Conservation (phyloP, 2,329 filamentous ascomycete species). For the Blumeria hordei region DNA sequence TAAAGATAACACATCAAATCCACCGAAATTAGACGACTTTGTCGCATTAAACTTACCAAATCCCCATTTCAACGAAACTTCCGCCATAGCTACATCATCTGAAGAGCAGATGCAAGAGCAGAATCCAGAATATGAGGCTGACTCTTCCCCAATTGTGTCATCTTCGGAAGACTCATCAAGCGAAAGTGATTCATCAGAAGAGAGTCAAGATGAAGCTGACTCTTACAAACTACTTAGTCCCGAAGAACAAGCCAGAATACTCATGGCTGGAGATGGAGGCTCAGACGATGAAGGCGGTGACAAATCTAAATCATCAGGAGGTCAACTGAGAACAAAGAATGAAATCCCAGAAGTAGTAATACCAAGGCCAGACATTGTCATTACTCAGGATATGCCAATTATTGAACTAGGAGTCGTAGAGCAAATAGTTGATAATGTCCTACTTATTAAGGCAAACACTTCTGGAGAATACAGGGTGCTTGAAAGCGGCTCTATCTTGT, state of each 20-base stretch:
- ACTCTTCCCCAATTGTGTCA: slow-evolving; percentile 54
- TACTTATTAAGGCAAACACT: slow-evolving; percentile 55
- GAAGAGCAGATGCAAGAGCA: slow-evolving; percentile 9
- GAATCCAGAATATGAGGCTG: slow-evolving; percentile 62
- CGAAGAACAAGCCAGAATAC: slow-evolving; percentile 59
- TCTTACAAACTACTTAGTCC: slow-evolving; percentile 52
- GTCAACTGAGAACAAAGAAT: slow-evolving; percentile 55
- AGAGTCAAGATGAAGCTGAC: slow-evolving; percentile 26
- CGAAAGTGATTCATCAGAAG: slow-evolving; percentile 27
- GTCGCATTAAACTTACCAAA: no score
- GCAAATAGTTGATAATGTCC: slow-evolving; percentile 51
- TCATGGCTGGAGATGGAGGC: slow-evolving; percentile 63
- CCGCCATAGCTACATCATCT: background rate
- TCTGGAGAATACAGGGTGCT: slow-evolving; percentile 69
- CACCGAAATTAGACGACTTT: no score
- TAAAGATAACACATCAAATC: no score
- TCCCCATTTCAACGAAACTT: no score
- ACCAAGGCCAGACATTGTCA: slow-evolving; percentile 53
- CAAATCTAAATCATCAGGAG: slow-evolving; percentile 17
- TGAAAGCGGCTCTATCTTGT: slow-evolving; percentile 64
- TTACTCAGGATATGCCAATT: slow-evolving; percentile 56
- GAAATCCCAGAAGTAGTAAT: slow-evolving; percentile 40
- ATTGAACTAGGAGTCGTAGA: slow-evolving; percentile 52
- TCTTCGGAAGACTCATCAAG: slow-evolving; percentile 32
- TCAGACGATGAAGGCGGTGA: slow-evolving; percentile 51